Base-by-base conservation (phyloP, 2,329 filamentous ascomycete species). In the Cytospora mali region DNA sequence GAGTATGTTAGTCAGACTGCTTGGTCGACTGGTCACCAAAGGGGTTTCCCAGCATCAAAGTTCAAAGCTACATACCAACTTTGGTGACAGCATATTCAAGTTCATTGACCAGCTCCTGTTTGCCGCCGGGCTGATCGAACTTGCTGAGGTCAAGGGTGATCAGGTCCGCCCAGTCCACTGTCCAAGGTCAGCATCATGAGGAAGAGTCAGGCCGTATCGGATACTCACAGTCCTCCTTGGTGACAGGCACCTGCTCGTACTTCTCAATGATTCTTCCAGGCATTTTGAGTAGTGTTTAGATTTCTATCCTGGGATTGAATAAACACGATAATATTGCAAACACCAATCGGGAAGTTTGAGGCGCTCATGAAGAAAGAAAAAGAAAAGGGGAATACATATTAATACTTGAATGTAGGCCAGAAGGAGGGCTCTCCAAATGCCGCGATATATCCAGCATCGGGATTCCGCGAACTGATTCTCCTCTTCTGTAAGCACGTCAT, bases 71-170 rank as follows among this genome's bases (percentile, higher is more conserved):
- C 61, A 33, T 42, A 70, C 68, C 70, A 42, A 71, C 70, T 50
- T 72, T 69, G 0, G 68, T 68, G 21, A 72, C 69, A 6, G 71
- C 71, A 49, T 73, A 69, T 31, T 72, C 69, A 16, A 75, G 70
- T 66, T 74, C 71, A 62, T 72, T 71, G 27, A 72, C 72, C 6
- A 75, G 66, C 61, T 71, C 67, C 49, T 71, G 62, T 60, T 74
- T 75, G 55, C 73, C 73, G 11, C 71, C 70, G 5, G 73, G 73
- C 52, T 70, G 55, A 23, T 74, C 71, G 49, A 72, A 74, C n/a
- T 70, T 67, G 60, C 68, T 66, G 11, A 74, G 67, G 39, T 74
- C 73, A 11, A 74, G 68, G 2, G 72, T 74, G 16, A 64, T 53
- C 35, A 72, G 67, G n/a, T 72, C 70, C 23, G 70, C 69, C 69